Conservation (phyloP, 495 filamentous ascomycete genomes). For the Daldinia decipiens region DNA sequence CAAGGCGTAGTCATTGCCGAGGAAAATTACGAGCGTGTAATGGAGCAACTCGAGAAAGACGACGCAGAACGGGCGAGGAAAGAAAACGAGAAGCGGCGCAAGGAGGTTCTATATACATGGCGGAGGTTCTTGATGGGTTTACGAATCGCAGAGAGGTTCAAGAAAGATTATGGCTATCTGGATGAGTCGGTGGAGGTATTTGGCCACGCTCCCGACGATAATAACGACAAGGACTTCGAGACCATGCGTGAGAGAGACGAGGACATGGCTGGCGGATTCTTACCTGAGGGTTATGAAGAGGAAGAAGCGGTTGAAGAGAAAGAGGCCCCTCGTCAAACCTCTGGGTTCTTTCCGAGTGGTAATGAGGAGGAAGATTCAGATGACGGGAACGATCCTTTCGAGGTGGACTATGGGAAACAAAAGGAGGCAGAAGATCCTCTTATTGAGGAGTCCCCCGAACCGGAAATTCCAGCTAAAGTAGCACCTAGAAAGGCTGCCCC, state of each 20-base stretch:
- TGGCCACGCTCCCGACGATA: constrained; percentile 46
- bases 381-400: constrained; percentile 46
- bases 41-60: constrained; percentile 85
- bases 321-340: constrained; percentile 44
- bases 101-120: constrained; percentile 80
- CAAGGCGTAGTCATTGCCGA: constrained; percentile 88
- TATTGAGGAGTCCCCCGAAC: constrained; percentile 14
- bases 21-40: constrained; percentile 77
- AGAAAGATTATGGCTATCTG: constrained; percentile 77
- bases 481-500: constrained; percentile 37
- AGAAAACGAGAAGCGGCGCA: constrained; percentile 84
- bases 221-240: constrained; percentile 43
- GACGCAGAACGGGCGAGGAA: constrained; percentile 79
- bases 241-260: constrained; percentile 48
- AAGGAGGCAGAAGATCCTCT: constrained; percentile 10
- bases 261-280: constrained; percentile 65
- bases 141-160: constrained; percentile 81
- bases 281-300: constrained; percentile 61
- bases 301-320: constrained; percentile 46
- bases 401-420: constrained; percentile 45
- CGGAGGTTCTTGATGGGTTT: constrained; percentile 86
- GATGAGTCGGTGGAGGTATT: constrained; percentile 55
- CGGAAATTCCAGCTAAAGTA: constrained; percentile 21
- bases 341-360: constrained; percentile 53
- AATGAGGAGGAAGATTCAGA: constrained; percentile 52